Evolutionary conservation across 2,329 filamentous ascomycete genomes (phyloP), one percentile per base, ranked within the genome.

Genomic region (Cordyceps pruinosa): DNA sequence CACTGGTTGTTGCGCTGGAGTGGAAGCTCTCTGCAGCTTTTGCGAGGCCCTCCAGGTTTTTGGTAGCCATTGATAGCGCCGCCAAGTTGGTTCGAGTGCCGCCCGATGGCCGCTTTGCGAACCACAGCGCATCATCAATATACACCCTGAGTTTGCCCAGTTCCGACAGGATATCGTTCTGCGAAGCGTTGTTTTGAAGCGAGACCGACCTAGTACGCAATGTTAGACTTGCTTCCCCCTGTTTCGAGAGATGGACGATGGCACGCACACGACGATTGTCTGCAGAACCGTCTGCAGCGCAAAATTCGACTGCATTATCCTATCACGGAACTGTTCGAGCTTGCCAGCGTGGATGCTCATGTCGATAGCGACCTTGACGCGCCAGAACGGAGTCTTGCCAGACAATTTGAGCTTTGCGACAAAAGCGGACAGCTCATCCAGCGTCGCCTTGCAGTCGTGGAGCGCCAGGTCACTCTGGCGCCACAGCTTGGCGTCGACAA

Each of bases 251-350:
- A 21, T 5, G 23, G 17, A n/a, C 13, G 23, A 50, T 26, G 32
- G 47, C 13, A 50, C 47, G 8, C 26, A 50, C 49, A 53, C 35
- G 7, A 26, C 34, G 37, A 53, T 44, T 21, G 35, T 44, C 26
- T 53, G 49, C 17, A 53, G 49, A 32, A 53, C 37, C 35, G 49
- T 44, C 7, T 53, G 49, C 25, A 53, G 39, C n/a, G 37, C 35
- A 28, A 6, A 44, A 28, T 53, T 53, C n/a, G 25, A 53, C 26
- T 9, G 17, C 17, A 28, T 9, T 12, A 53, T n/a, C 8, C 37
- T 28, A 5, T n/a, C 19, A 32, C 49, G 49, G 12, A 53, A 53
- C 25, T 44, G 8, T 12, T 53, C 26, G 23, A 53, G 34, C n/a
- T 53, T 42, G 17, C 26, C 9, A 32, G 37, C 49, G 37, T 53